These are phyloP conservation scores for Stagonosporopsis tanaceti DNA, from an alignment of 2,329 filamentous ascomycete genomes.

Conservation along the genomic window DNA sequence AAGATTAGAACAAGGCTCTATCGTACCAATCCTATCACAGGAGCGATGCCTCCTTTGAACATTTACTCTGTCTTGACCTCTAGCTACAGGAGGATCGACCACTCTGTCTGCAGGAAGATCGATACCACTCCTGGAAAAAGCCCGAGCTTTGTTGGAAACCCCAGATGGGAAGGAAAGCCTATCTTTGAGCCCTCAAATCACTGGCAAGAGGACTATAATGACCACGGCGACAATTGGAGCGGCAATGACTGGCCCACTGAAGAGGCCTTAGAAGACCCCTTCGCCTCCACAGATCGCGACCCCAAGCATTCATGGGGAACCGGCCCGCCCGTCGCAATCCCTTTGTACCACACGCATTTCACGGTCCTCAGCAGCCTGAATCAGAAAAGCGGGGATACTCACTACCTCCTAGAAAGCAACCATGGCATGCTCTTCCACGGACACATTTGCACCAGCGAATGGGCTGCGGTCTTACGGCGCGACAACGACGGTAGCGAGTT, in stretches of 20 bases:
- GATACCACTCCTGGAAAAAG: not conserved
- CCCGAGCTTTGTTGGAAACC: not conserved
- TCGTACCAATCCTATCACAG: not conserved
- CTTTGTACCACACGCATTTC: slow-evolving; percentile 1
- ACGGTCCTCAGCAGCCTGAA: not conserved
- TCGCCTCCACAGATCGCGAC: not conserved
- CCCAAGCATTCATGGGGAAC: not conserved
- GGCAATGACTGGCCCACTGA: not conserved
- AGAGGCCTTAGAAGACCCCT: not conserved
- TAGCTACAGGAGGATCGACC: no score
- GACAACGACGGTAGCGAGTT: not conserved
- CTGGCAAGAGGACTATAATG: not conserved
- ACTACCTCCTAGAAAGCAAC: slow-evolving; percentile 4
- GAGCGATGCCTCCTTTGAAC: not conserved
- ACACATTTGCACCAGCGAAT: not conserved
- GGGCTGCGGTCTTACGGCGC: not conserved
- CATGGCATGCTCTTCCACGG: slow-evolving; percentile 2
- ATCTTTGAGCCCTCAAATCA: not conserved
- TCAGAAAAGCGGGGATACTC: not conserved
- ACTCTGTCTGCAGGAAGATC: no score
- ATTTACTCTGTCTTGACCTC: not conserved
- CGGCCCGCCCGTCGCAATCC: not conserved
- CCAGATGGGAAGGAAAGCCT: not conserved
- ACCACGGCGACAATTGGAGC: not conserved
- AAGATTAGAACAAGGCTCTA: no score